A percentile compares a stretch with the other conserved stretches of the same genome.
Evolutionary conservation across 164 flowering plant genomes (phyloP).

Genomic region (Magnolia changhungtana): DNA sequence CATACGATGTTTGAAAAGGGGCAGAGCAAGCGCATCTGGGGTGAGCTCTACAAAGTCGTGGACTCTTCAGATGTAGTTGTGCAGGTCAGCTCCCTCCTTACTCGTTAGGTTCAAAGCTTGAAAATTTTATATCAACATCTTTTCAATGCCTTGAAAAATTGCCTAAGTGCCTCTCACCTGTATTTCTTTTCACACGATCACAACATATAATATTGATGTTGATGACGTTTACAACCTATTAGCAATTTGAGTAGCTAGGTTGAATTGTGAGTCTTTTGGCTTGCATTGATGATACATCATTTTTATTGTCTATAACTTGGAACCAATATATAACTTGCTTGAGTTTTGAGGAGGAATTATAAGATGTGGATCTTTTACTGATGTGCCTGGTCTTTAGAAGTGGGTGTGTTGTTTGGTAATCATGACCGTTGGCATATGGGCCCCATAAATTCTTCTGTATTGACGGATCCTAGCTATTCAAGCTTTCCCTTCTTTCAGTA

Average conservation of each 20-base stretch:
- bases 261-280: too few species aligned
- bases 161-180: neutral
- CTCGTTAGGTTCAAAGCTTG: neutral
- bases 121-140: neutral
- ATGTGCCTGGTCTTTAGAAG: neutral
- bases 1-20: constrained; percentile 99
- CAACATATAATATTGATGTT: neutral
- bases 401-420: neutral
- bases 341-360: neutral
- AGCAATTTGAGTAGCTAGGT: too few species aligned
- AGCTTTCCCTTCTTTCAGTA: neutral
- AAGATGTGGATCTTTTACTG: neutral
- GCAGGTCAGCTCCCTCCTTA: constrained; percentile 53
- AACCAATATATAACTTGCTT: neutral
- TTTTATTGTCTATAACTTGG: neutral
- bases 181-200: neutral
- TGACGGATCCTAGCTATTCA: neutral
- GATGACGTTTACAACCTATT: neutral
- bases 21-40: constrained; percentile 99
- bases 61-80: constrained; percentile 99
- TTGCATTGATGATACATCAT: neutral
- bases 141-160: neutral
- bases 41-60: constrained; percentile 97
- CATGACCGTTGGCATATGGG: neutral
- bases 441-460: neutral